phyloP scores from a whole-genome alignment of 352 stramenopile species.

The Phytophthora colocasiae region DNA sequence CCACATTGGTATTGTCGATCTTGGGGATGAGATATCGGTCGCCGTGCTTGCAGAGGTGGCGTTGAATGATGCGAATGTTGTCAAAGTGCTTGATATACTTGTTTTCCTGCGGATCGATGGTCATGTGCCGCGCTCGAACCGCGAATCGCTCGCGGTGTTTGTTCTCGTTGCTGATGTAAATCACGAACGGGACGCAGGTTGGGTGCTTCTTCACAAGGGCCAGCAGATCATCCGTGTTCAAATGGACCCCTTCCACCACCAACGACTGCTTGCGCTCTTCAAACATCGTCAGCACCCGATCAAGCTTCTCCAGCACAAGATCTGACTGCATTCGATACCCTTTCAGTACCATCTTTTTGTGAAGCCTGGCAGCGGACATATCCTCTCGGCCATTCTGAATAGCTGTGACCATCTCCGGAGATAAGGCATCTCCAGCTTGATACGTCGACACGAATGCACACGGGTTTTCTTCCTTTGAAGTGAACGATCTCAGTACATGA shows the following conservation, averaged over 20 bases:
- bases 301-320: slow-evolving; percentile 84
- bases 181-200: slow-evolving; percentile 88
- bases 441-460: slow-evolving; percentile 90
- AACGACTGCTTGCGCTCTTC: slow-evolving; percentile 82
- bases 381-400: slow-evolving; percentile 44
- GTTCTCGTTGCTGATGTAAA: slow-evolving; percentile 91
- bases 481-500: slow-evolving; percentile 83
- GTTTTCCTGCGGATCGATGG: slow-evolving; percentile 88
- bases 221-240: slow-evolving; percentile 86
- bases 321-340: slow-evolving; percentile 88
- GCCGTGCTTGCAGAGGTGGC: slow-evolving; percentile 84
- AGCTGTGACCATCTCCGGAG: slow-evolving; percentile 56
- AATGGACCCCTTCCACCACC: slow-evolving; percentile 87
- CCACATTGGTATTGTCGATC: slow-evolving; percentile 91
- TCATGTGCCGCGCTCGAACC: slow-evolving; percentile 88
- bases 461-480: slow-evolving; percentile 80
- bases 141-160: slow-evolving; percentile 89
- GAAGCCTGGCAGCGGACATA: slow-evolving; percentile 76
- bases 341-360: slow-evolving; percentile 84
- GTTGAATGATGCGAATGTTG: slow-evolving; percentile 91
- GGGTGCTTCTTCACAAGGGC: slow-evolving; percentile 82
- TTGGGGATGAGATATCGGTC: slow-evolving; percentile 89
- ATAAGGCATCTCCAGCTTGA: slow-evolving; percentile 83
- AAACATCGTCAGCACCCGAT: slow-evolving; percentile 88
- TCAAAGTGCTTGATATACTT: slow-evolving; percentile 94